Percentiles rank a stretch among this genome's conserved stretches.
These are phyloP conservation scores for Phlebopus sp. DNA, from an alignment of 1,284 basidiomycete species.

Conservation along the genomic window DNA sequence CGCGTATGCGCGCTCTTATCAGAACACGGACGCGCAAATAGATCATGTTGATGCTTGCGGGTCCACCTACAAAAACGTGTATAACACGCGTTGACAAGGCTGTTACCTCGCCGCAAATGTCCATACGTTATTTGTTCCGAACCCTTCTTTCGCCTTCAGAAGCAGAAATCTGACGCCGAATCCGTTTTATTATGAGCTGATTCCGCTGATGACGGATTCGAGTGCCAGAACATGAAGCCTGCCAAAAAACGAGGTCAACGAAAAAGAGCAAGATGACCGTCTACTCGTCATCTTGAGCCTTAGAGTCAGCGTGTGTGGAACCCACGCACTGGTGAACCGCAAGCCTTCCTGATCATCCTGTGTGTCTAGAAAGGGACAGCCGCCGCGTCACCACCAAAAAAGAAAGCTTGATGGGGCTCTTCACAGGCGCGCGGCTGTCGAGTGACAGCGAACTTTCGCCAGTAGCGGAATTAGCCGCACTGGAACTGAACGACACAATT, in stretches of 20 bases:
- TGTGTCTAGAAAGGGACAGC: constrained; percentile 6
- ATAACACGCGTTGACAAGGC: constrained; percentile 33
- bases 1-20: constrained; percentile 30
- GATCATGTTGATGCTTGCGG: constrained; percentile 33
- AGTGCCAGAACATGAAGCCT: neutral
- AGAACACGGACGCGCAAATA: constrained; percentile 20
- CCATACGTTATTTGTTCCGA: constrained; percentile 21
- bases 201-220: constrained; percentile 17
- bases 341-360: constrained; percentile 4
- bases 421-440: neutral
- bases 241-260: neutral
- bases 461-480: neutral
- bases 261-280: neutral
- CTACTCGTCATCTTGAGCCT: no score
- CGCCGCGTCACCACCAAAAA: neutral
- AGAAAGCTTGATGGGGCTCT: neutral
- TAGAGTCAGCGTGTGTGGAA: no score
- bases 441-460: neutral
- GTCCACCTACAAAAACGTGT: constrained; percentile 39
- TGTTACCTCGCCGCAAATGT: constrained; percentile 27
- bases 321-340: neutral
- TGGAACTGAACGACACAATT: neutral
- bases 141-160: constrained; percentile 25
- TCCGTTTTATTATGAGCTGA: constrained; percentile 2
- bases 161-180: constrained; percentile 16